Evolutionary conservation across 169 alveolate genomes (phyloP).

Genomic region (Cryptosporidium felis): DNA sequence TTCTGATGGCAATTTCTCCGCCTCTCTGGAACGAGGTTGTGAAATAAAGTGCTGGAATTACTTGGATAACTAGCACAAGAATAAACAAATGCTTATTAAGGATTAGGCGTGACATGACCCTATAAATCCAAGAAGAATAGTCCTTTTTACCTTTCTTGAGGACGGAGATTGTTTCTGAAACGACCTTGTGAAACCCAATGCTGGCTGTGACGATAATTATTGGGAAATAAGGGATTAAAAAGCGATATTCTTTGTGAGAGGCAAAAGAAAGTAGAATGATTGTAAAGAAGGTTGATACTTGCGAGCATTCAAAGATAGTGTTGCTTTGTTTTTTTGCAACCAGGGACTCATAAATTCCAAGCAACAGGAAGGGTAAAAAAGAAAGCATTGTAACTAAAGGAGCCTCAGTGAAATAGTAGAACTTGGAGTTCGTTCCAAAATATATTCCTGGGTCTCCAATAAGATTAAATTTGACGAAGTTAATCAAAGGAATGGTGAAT

Average conservation of each 20-base stretch:
- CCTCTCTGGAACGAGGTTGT: slow-evolving; percentile 67
- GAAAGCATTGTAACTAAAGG: slow-evolving; percentile 7
- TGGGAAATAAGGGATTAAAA: slow-evolving; percentile 70
- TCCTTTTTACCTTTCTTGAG: background rate
- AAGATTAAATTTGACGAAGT: slow-evolving; percentile 13
- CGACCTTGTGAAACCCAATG: background rate
- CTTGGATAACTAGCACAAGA: slow-evolving; percentile 51
- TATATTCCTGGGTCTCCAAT: slow-evolving; percentile 26
- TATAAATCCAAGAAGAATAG: background rate
- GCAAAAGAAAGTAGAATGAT: slow-evolving; percentile 14
- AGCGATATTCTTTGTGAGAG: slow-evolving; percentile 71
- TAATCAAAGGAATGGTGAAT: slow-evolving; percentile 14
- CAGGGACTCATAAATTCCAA: background rate
- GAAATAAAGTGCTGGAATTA: slow-evolving; percentile 68
- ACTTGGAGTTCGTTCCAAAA: background rate
- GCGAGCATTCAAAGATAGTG: background rate
- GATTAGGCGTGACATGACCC: background rate
- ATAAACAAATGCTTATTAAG: slow-evolving; percentile 4
- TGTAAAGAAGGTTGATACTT: background rate
- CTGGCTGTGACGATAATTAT: background rate
- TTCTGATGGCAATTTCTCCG: slow-evolving; percentile 55
- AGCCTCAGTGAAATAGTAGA: slow-evolving; percentile 1
- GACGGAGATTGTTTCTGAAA: background rate
- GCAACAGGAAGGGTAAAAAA: background rate
- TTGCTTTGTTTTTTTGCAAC: background rate